Conservation (phyloP, 768 basidiomycete genomes). For the Symmetrospora coprosmae region DNA sequence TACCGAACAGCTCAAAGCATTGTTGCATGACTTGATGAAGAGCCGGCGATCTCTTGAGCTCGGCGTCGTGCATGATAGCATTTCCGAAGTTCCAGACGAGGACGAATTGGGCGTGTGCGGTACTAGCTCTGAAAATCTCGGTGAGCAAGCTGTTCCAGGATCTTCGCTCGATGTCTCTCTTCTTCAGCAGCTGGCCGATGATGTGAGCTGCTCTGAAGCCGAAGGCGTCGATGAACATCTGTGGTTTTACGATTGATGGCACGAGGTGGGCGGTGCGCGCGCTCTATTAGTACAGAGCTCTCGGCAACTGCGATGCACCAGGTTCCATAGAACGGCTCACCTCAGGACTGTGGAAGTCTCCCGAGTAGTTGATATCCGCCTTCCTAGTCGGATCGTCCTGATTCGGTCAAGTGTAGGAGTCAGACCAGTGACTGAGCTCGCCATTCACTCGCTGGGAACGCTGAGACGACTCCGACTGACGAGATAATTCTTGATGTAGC, state of each 20-base stretch:
- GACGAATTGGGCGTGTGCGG: conserved; percentile 33
- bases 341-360: conserved; percentile 25
- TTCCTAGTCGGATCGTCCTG: conserved; percentile 21
- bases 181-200: conserved; percentile 26
- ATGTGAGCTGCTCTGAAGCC: conserved; percentile 32
- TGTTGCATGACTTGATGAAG: conserved; percentile 34
- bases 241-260: conserved; percentile 9
- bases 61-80: conserved; percentile 29
- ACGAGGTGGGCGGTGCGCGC: neutral
- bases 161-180: conserved; percentile 30
- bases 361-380: conserved; percentile 24
- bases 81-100: conserved; percentile 34
- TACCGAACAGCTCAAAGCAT: conserved; percentile 38
- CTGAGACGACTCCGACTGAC: too few relatives aligned
- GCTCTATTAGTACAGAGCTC: too few relatives aligned
- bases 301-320: too few relatives aligned
- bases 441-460: neutral
- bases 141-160: conserved; percentile 27
- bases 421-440: neutral
- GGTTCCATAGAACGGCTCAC: neutral
- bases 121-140: conserved; percentile 21
- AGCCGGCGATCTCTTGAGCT: conserved; percentile 27
- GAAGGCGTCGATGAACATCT: conserved; percentile 31
- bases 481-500: conserved; percentile 27
- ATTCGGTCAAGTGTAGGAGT: neutral